Base-by-base conservation (phyloP, 78 protist species). In the Cavenderia fasciculata region DNA sequence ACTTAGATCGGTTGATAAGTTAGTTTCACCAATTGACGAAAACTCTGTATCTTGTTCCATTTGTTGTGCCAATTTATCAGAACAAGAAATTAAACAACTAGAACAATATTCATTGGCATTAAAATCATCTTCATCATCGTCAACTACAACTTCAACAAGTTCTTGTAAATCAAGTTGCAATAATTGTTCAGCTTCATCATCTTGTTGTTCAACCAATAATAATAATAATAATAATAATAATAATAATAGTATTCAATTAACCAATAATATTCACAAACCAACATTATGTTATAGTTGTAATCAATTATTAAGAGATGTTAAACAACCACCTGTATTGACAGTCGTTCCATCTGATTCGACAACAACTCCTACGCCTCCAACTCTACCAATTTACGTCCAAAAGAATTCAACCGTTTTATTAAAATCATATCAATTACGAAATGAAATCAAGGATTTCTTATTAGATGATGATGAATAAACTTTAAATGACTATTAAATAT, bases 201-300 rank as follows among this genome's bases (percentile, higher is more conserved):
- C n/a, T n/a, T n/a, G n/a, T n/a, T n/a, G n/a, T n/a, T n/a, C n/a
- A n/a, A n/a, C n/a, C n/a, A 33, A 33, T 3, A 5, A 63, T 18
- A 6, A 74, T 11, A 52, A 2, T 38, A 77, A 47, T 49, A 47
- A 62, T 27, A 63, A 63, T 38, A 38, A 7, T 63, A 63, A 6
- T 11, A 36, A 7, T n/a, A 7, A 6, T 23, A 27, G 25, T 33
- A 8, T 74, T 12, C 59, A 82, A n/a, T n/a, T n/a, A n/a, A n/a
- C n/a, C n/a, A n/a, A n/a, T n/a, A n/a, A n/a, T n/a, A n/a, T n/a
- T n/a, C n/a, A n/a, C n/a, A n/a, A n/a, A n/a, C n/a, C n/a, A 41
- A 82, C 89, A 33, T 27, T 82, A 21, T 82, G 89, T 47, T 82
- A 82, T 56, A 82, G 89, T 68, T 82, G 89, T 82, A 82, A 40